A percentile compares a stretch with the other conserved stretches of the same genome.
These are phyloP conservation scores for Diddensiella caesifluorescens DNA, from an alignment of 805 yeast genomes.

Conservation along the genomic window DNA sequence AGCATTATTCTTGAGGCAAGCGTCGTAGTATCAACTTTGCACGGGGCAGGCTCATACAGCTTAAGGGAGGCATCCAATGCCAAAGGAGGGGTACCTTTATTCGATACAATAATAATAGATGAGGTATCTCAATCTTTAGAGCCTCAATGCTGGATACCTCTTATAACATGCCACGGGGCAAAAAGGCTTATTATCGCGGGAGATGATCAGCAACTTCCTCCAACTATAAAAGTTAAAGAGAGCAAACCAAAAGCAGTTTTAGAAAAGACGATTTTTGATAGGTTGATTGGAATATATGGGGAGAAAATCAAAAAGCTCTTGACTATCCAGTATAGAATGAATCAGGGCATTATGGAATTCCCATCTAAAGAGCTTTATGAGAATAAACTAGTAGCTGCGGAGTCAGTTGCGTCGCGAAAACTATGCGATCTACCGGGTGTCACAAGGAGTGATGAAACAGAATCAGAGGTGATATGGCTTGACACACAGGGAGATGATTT, in stretches of 20 bases:
- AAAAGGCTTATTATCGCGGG: constrained; percentile 78
- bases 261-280: constrained; percentile 72
- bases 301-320: constrained; percentile 51
- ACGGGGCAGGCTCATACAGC: constrained; percentile 77
- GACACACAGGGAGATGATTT: constrained; percentile 91
- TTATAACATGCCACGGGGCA: constrained; percentile 56
- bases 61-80: constrained; percentile 40
- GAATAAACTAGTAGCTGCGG: constrained; percentile 57
- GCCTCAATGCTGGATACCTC: constrained; percentile 95
- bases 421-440: constrained; percentile 53
- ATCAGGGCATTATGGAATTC: constrained; percentile 67
- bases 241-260: constrained; percentile 41
- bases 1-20: constrained; percentile 56
- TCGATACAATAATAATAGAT: constrained; percentile 83
- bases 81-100: constrained; percentile 36
- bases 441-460: constrained; percentile 49
- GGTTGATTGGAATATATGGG: constrained; percentile 51
- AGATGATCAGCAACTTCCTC: constrained; percentile 87
- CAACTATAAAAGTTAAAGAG: constrained; percentile 62
- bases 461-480: constrained; percentile 64
- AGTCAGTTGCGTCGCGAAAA: constrained; percentile 46
- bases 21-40: constrained; percentile 79
- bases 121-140: constrained; percentile 93
- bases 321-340: constrained; percentile 85
- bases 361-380: constrained; percentile 65